Base-by-base conservation (phyloP, 2,329 filamentous ascomycete species). In the Microdochium nivale region DNA sequence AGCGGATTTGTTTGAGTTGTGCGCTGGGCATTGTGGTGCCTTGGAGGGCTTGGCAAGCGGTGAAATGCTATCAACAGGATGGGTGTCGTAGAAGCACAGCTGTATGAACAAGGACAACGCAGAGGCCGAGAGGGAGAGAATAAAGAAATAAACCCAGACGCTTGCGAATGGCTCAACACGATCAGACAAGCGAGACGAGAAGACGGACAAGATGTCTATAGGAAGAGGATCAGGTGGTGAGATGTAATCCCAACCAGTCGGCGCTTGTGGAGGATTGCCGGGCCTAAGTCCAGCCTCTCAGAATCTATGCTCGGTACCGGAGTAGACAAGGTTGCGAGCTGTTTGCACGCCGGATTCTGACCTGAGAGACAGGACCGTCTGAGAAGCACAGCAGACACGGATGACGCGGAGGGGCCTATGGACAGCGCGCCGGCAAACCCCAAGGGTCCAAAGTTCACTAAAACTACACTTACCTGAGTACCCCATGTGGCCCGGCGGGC, bases 1-100 rank as follows among this genome's bases (percentile, higher is more conserved):
- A 58, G 30, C 64, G 49, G 11, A 73, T 57, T 7, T 66, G 64
- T 33, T 62, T 44, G 13, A 44, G 40, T 23, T 44, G 40, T 44
- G 40, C 13, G 19, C 40, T 44, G n/a, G 40, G 40, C 40, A 44
- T 44, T 40, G 35, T 4, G 5, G 35, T 40, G 16, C 16, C 21
- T 4, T 5, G 19, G 19, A 4, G n/a, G 40, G 21, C 23, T 23
- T 44, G 14, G 19, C 19, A 7, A 2, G 23, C n/a, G 23, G 40
- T 7, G 19, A 49, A 37, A 30, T 25, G 35, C 2, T n/a, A 35
- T 33, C 27, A 11, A 11, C 27, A 30, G 27, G 27, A n/a, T n/a
- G n/a, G n/a, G n/a, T n/a, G n/a, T n/a, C n/a, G n/a, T n/a, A n/a
- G n/a, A n/a, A n/a, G n/a, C 27, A 5, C 11, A 11, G 27, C 27